These are phyloP conservation scores for Gastrolobium bilobum DNA, from an alignment of 306 rosid species.

Conservation along the genomic window DNA sequence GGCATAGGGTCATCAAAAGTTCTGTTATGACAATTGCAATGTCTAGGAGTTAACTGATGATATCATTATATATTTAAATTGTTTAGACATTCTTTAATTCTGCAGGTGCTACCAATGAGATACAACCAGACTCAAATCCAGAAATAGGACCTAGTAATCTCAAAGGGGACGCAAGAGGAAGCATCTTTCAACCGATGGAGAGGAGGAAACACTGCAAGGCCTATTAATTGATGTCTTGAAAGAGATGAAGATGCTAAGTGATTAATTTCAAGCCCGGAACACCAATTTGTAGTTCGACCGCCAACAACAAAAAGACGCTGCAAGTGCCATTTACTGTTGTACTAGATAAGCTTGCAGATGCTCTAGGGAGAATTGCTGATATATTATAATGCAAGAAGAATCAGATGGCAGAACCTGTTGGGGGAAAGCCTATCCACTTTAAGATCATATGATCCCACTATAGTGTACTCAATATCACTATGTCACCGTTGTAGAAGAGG, in stretches of 20 bases:
- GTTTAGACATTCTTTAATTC: conserved; percentile 24
- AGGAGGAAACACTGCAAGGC: conserved; percentile 69
- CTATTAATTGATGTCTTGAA: conserved; percentile 86
- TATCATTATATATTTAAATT: conserved; percentile 22
- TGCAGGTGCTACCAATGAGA: conserved; percentile 66
- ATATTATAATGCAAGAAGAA: conserved; percentile 66
- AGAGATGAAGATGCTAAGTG: conserved; percentile 73
- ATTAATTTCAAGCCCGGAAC: conserved; percentile 87
- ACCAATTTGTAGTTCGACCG: conserved; percentile 74
- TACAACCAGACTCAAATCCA: conserved; percentile 65
- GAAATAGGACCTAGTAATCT: conserved; percentile 78
- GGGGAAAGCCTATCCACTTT: no score
- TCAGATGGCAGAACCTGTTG: background rate
- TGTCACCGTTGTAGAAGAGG: no score
- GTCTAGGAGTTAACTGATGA: conserved; percentile 2
- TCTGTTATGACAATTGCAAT: conserved; percentile 30
- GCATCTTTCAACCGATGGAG: conserved; percentile 62
- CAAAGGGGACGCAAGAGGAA: conserved; percentile 83
- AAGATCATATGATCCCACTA: no score
- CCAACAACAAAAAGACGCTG: conserved; percentile 84
- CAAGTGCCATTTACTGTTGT: conserved; percentile 73
- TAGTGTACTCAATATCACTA: no score
- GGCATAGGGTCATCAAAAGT: conserved; percentile 28
- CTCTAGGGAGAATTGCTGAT: conserved; percentile 92
- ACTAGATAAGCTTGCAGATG: conserved; percentile 94